These are phyloP conservation scores for Pseudozyma tsukubaensis DNA, from an alignment of 1,284 basidiomycete species.

Conservation along the genomic window DNA sequence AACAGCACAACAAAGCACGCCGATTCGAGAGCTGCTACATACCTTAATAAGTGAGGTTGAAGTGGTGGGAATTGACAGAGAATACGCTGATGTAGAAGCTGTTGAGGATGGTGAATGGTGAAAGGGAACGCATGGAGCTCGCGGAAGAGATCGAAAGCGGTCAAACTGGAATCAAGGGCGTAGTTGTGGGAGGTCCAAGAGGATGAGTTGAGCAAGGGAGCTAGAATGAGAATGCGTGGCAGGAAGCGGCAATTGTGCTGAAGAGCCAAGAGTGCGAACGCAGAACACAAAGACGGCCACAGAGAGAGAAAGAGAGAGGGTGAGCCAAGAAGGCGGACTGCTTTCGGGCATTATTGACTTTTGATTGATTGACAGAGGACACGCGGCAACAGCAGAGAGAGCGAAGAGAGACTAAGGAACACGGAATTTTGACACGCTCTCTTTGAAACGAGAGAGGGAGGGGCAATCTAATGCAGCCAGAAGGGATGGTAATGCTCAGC, in stretches of 20 bases:
- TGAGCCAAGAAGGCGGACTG: neutral
- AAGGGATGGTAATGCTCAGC: no score
- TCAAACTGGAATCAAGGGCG: neutral
- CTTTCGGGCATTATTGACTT: neutral
- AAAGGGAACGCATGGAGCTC: no score
- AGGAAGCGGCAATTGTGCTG: neutral
- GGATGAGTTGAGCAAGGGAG: neutral
- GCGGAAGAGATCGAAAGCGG: neutral
- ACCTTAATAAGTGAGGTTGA: no score
- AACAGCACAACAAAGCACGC: no score
- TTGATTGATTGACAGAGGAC: slow-evolving; percentile 5
- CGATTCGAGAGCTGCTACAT: no score
- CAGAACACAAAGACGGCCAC: neutral
- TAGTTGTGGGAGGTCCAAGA: slow-evolving; percentile 1
- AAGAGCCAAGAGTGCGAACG: neutral
- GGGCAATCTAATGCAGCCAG: no score
- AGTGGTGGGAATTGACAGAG: no score
- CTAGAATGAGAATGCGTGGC: slow-evolving; percentile 5
- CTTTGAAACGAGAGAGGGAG: neutral
- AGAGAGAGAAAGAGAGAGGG: neutral
- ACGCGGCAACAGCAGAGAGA: neutral
- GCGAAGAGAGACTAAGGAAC: neutral
- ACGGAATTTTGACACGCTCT: slow-evolving; percentile 8
- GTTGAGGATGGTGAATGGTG: no score
- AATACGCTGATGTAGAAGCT: no score